Evolutionary conservation across 441 rosid species (phyloP).

Genomic region (Omphalea diandra): DNA sequence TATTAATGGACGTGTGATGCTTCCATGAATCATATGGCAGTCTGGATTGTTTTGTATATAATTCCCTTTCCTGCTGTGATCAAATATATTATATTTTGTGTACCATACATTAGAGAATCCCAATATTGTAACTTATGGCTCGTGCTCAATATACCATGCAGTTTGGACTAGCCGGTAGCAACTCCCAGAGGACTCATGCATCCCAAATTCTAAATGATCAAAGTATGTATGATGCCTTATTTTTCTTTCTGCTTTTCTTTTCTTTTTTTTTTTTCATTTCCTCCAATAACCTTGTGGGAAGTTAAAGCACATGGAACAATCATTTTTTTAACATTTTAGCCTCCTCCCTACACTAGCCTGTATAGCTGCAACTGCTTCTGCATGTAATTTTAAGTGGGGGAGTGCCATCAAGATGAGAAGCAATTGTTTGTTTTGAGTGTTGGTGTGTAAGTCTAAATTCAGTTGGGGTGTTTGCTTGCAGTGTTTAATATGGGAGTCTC

Average conservation of each 20-base stretch:
- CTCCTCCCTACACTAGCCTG: neutral
- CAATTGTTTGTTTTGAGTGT: neutral
- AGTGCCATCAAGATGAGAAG: neutral
- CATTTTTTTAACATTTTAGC: no score
- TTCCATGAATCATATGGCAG: neutral
- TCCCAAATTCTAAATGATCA: conserved; percentile 83
- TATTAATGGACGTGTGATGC: neutral
- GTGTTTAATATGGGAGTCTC: conserved; percentile 78
- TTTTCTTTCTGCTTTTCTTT: no score
- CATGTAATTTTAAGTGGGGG: neutral
- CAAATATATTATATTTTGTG: neutral
- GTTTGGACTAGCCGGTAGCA: conserved; percentile 75
- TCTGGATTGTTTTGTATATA: neutral
- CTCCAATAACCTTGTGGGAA: neutral
- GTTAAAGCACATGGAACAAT: neutral
- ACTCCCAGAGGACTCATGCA: conserved; percentile 70
- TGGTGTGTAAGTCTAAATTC: conserved; percentile 1
- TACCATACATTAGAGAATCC: neutral
- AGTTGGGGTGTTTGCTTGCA: conserved; percentile 31
- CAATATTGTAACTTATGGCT: neutral
- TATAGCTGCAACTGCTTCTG: neutral
- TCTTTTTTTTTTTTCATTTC: conserved; percentile 1
- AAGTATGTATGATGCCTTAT: conserved; percentile 44
- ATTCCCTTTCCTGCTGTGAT: neutral
- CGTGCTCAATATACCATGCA: conserved; percentile 34